Evolutionary conservation across 768 basidiomycete genomes (phyloP), one percentile per base, ranked within the genome.

Genomic region (Pleurotus platypus): DNA sequence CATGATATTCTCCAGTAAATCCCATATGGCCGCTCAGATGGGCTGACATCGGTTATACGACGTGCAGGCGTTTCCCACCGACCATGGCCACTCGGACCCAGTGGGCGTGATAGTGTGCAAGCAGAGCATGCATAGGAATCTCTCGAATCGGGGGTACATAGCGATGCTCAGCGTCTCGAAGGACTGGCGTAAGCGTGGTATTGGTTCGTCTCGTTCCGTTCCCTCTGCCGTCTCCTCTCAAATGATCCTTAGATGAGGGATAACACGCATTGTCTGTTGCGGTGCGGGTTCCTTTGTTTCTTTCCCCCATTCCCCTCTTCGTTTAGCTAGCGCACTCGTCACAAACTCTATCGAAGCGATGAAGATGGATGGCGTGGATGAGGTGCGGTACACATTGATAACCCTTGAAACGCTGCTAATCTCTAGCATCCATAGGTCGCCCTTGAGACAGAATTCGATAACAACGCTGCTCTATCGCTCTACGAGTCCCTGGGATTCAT

Each of bases 71-170:
- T 87, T 83, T 67, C 79, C 87, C 0, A 72, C 67, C 58, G 72
- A 78, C 46, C 67, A 76, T 5, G 42, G 58, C 22, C 66, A 65
- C 38, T 67, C 80, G 8, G 74, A 73, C 24, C 91, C 94, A 15
- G 83, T 98, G 60, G 97, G 93, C 26, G 92, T 92, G 13, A 92
- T 99, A 59, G 89, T 99, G 18, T 97, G 94, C 83, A 99, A 98
- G 78, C 96, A 97, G 73, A 94, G 94, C 64, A 78, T 83, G 69
- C 97, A 98, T 73, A 78, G 78, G 56, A 81, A 87, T 60, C 72
- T 75, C 39, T 75, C 83, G 8, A 92, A 94, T 68, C 74, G 97
- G 67, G 97, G 97, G 12, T 99, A 99, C 69, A 96, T 99, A 58
- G 97, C 95, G 38, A 98, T 98, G 97, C 83, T 98, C 56, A 93